Percentiles rank a stretch among this genome's conserved stretches.
These are phyloP conservation scores for Linnemannia zychae DNA, from an alignment of 192 early-diverging fungal species.

Conservation along the genomic window DNA sequence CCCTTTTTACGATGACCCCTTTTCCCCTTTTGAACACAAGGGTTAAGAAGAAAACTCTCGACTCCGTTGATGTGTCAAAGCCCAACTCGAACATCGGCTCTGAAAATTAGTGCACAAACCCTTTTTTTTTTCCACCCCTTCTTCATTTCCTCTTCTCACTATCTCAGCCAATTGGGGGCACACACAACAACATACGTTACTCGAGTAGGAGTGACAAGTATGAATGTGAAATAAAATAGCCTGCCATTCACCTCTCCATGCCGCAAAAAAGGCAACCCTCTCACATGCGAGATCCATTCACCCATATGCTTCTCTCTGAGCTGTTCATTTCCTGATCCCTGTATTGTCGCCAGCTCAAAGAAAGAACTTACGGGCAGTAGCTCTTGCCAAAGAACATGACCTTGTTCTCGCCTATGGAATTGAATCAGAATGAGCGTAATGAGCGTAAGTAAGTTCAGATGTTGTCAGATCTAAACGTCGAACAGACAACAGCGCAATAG, in stretches of 20 bases:
- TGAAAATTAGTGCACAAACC: not conserved
- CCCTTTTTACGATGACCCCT: not conserved
- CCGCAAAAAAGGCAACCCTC: not conserved
- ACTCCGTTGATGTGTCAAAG: not conserved
- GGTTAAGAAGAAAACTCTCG: not conserved
- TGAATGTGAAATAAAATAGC: not conserved
- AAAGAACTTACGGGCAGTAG: slow-evolving; percentile 50
- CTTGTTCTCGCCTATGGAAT: slow-evolving; percentile 45
- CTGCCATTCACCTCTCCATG: not conserved
- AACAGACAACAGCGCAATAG: not conserved
- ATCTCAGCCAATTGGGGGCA: not conserved
- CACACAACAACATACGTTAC: not conserved
- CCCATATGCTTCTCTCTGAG: not conserved
- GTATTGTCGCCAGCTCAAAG: not conserved
- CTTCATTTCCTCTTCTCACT: not conserved
- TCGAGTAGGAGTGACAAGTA: not conserved
- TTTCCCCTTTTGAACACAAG: not conserved
- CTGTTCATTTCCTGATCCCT: no score
- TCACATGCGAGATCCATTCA: not conserved
- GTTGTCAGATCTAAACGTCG: not conserved
- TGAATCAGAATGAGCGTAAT: not conserved
- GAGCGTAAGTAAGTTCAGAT: not conserved
- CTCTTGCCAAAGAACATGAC: slow-evolving; percentile 59
- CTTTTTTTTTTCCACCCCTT: not conserved
- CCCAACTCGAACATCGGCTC: not conserved